Evolutionary conservation across 73 alveolate species (phyloP).

Genomic region (Paramecium biaurelia): DNA sequence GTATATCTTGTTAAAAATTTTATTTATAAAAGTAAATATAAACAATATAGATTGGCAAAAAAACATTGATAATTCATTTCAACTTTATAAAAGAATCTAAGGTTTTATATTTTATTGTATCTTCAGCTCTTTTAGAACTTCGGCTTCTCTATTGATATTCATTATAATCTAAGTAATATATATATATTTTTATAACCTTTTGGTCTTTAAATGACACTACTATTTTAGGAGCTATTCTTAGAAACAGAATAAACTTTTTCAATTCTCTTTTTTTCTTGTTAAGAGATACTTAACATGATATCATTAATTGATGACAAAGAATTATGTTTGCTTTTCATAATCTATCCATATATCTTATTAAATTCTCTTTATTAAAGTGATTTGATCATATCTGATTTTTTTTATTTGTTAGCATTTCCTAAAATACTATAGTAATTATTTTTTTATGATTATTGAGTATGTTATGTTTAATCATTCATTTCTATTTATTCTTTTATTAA

Average conservation of each 20-base stretch:
- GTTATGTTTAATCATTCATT: neutral
- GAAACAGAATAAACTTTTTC: neutral
- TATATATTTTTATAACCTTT: neutral
- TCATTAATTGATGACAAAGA: neutral
- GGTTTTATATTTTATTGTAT: neutral
- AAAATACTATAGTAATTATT: neutral
- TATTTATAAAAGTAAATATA: neutral
- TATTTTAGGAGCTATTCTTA: conserved; percentile 5
- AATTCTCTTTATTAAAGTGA: neutral
- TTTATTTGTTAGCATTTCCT: neutral
- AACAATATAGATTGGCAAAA: neutral
- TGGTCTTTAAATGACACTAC: neutral
- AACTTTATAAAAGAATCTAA: neutral
- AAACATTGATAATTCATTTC: neutral
- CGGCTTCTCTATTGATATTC: neutral
- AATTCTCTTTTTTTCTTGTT: neutral
- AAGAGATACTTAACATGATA: neutral
- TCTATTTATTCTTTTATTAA: neutral
- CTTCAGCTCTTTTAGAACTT: neutral
- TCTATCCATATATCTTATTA: neutral
- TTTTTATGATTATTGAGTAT: neutral
- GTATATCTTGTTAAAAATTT: too few species aligned
- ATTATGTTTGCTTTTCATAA: neutral
- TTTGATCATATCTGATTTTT: neutral
- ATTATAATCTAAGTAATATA: neutral